phyloP scores from a whole-genome alignment of 2,329 filamentous ascomycete genomes.

The Ophiostoma tasmaniense region DNA sequence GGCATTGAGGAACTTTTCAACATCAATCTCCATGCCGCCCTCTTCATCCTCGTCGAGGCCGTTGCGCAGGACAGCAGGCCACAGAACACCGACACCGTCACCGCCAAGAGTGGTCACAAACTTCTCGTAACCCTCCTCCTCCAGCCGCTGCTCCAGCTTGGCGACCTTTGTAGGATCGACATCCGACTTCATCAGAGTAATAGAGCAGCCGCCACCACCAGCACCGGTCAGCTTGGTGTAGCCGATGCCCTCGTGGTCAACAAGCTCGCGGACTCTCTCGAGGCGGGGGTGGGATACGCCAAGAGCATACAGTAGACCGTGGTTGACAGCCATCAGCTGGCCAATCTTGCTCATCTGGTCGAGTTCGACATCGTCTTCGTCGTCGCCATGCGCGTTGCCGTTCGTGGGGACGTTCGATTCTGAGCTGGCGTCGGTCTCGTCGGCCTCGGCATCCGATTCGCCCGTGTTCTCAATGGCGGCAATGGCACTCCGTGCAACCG shows the following conservation, averaged over 20 bases:
- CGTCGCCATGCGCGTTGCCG: neutral
- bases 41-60: constrained; percentile 67
- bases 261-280: constrained; percentile 82
- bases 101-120: constrained; percentile 88
- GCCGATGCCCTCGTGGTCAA: constrained; percentile 80
- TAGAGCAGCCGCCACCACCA: constrained; percentile 90
- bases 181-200: constrained; percentile 73
- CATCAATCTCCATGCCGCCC: constrained; percentile 85
- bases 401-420: neutral
- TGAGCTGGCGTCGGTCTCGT: constrained; percentile 25
- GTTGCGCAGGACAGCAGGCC: constrained; percentile 84
- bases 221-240: constrained; percentile 98
- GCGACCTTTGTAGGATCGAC: constrained; percentile 47
- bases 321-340: constrained; percentile 86
- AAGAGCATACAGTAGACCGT: constrained; percentile 80
- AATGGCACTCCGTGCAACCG: constrained; percentile 50
- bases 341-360: constrained; percentile 64
- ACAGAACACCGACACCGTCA: constrained; percentile 88
- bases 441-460: constrained; percentile 51
- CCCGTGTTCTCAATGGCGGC: constrained; percentile 51
- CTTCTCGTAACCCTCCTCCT: constrained; percentile 66
- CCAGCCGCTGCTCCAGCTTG: constrained; percentile 56
- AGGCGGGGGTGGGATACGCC: constrained; percentile 92
- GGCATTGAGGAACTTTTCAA: constrained; percentile 73
- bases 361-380: constrained; percentile 44